A percentile compares a stretch with the other conserved stretches of the same genome.
Conservation (phyloP, 2,329 filamentous ascomycete genomes). For the Phyllosticta citrichinensis region DNA sequence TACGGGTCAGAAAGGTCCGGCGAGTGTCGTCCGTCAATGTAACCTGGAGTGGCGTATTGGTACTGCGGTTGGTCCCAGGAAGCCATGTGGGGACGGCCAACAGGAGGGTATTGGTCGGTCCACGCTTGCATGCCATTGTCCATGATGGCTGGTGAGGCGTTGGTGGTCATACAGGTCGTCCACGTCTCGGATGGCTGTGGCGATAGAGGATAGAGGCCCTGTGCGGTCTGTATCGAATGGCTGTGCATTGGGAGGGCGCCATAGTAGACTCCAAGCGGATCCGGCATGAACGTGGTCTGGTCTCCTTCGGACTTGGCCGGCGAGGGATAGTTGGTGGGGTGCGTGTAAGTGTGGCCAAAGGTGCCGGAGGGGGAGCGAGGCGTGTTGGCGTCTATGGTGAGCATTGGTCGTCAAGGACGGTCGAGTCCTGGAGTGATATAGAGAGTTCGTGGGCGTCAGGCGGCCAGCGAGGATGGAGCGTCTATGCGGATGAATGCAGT, state of each 20-base stretch:
- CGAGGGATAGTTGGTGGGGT: constrained; percentile 26
- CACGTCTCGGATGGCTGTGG: constrained; percentile 26
- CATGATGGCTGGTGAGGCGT: constrained; percentile 20
- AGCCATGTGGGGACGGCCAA: neutral
- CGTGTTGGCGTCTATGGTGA: constrained; percentile 1
- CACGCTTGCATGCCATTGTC: constrained; percentile 11
- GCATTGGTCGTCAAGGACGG: neutral
- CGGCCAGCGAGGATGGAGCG: neutral
- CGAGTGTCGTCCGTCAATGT: neutral
- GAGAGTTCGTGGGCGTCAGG: neutral
- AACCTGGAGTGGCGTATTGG: neutral
- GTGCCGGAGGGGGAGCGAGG: constrained; percentile 4
- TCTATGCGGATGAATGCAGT: neutral
- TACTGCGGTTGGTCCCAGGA: neutral
- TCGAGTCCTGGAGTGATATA: neutral
- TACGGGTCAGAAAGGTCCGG: constrained; percentile 5
- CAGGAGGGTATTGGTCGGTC: constrained; percentile 1
- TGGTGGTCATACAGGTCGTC: constrained; percentile 19
- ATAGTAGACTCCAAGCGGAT: constrained; percentile 26
- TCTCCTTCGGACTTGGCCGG: constrained; percentile 23
- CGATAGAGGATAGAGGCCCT: constrained; percentile 22
- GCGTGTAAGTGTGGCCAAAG: constrained; percentile 12
- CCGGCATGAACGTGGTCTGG: constrained; percentile 18
- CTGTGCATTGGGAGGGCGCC: constrained; percentile 13
- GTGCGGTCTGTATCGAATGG: constrained; percentile 8